Conservation (phyloP, 2,329 filamentous ascomycete species). For the Scedosporium aurantiacum region DNA sequence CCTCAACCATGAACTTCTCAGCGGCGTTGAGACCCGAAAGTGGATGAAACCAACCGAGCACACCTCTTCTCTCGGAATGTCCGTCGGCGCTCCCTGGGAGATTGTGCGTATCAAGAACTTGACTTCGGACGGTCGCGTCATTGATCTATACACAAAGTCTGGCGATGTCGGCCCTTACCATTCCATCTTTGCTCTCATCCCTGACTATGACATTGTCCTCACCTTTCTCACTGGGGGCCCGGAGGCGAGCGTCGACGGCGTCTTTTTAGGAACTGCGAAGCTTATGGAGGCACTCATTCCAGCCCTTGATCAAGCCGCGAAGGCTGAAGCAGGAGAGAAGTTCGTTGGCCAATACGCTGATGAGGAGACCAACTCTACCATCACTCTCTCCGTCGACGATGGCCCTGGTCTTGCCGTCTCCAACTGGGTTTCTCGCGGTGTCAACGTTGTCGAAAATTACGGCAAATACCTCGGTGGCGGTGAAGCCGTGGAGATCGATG, state of each 20-base stretch:
- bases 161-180: constrained; percentile 32
- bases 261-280: constrained; percentile 18
- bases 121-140: constrained; percentile 24
- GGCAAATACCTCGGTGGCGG: constrained; percentile 15
- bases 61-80: constrained; percentile 24
- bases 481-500: constrained; percentile 6
- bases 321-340: constrained; percentile 19
- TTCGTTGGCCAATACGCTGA: constrained; percentile 29
- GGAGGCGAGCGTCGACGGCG: constrained; percentile 14
- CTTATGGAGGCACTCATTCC: constrained; percentile 23
- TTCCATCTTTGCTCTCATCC: constrained; percentile 27
- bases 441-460: constrained; percentile 27
- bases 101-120: constrained; percentile 28
- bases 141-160: constrained; percentile 36
- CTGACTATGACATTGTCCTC: constrained; percentile 33
- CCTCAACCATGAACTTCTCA: constrained; percentile 28
- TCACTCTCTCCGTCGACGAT: constrained; percentile 25
- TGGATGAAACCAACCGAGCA: constrained; percentile 33
- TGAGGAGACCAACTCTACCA: constrained; percentile 24
- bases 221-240: constrained; percentile 25
- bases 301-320: constrained; percentile 29
- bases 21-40: constrained; percentile 24
- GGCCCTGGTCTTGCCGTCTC: constrained; percentile 27
- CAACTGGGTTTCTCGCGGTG: constrained; percentile 27
- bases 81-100: constrained; percentile 36